Base-by-base conservation (phyloP, 2,329 filamentous ascomycete species). In the Akanthomyces uredinophilus region DNA sequence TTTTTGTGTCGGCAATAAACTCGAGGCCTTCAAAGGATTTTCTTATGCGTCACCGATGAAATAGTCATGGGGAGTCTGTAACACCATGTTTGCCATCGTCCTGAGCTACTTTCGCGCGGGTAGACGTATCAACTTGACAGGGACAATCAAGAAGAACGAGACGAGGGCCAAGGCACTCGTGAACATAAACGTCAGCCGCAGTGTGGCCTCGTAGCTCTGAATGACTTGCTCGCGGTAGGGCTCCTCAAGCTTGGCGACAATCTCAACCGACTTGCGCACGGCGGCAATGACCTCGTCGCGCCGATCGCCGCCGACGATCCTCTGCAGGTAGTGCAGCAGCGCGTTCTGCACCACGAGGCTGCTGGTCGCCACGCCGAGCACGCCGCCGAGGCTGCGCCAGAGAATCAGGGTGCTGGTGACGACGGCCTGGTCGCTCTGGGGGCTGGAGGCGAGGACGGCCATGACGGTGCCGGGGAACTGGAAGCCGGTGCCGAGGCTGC, bases 311-410 rank as follows among this genome's bases (percentile, higher is more conserved):
- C 78, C 79, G 10, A 93, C 87, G 39, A 82, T 79, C 13, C 71
- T 65, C 5, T 83, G 73, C 5, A 94, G 78, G 66, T 87, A 87
- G 20, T 79, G 74, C 10, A 83, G 74, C 57, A 94, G 76, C 1
- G 84, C 81, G 68, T 92, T 92, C 75, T 94, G 90, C 64, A 93
- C 77, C 8, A 92, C 83, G 62, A 92, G 80, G 70, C 87, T 90
- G 66, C 86, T 89, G 58, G 82, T 77, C 1, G 89, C 86, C 50
- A 93, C 83, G n/a, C 90, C 90, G 69, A 92, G 80, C 1, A 93
- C 89, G 61, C 82, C 83, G 7, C 90, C 90, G 5, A 93, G 74
- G 63, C 84, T 86, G 60, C 90, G 82, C 85, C 88, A 92, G 20
- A 93, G 76, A 20, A 88, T 82, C 64, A 93, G 76, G 0, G 89